These are phyloP conservation scores for Prunus yedoensis DNA, from an alignment of 331 rosid genomes.

Conservation along the genomic window DNA sequence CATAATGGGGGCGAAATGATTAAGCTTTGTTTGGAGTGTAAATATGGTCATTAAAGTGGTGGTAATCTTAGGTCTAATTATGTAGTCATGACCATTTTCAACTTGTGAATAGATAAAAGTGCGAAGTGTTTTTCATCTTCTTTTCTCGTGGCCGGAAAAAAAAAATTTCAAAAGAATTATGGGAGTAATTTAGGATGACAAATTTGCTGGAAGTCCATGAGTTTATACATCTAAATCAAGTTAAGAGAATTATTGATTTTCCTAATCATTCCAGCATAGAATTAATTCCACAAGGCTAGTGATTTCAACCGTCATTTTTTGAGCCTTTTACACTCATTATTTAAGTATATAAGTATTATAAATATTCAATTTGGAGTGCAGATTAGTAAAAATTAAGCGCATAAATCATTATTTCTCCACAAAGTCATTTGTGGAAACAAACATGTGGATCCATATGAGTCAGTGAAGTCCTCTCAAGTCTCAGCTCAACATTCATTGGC, in stretches of 20 bases:
- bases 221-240: neutral
- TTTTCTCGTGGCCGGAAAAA: neutral
- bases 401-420: no score
- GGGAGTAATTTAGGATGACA: neutral
- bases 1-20: conserved; percentile 12
- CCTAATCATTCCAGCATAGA: neutral
- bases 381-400: no score
- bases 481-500: no score
- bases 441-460: no score
- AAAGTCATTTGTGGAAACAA: no score
- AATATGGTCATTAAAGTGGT: conserved; percentile 13
- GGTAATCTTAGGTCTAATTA: neutral
- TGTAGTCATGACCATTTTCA: neutral
- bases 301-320: no score
- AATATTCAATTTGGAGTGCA: no score
- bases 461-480: no score
- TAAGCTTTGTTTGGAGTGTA: conserved; percentile 4
- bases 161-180: neutral
- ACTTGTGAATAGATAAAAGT: conserved; percentile 1
- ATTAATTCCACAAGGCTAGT: no score
- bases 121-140: neutral
- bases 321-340: no score
- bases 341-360: no score
- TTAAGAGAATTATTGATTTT: neutral
- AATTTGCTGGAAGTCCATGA: neutral